Evolutionary conservation across 2,329 filamentous ascomycete species (phyloP).

Genomic region (Alternaria viburni): DNA sequence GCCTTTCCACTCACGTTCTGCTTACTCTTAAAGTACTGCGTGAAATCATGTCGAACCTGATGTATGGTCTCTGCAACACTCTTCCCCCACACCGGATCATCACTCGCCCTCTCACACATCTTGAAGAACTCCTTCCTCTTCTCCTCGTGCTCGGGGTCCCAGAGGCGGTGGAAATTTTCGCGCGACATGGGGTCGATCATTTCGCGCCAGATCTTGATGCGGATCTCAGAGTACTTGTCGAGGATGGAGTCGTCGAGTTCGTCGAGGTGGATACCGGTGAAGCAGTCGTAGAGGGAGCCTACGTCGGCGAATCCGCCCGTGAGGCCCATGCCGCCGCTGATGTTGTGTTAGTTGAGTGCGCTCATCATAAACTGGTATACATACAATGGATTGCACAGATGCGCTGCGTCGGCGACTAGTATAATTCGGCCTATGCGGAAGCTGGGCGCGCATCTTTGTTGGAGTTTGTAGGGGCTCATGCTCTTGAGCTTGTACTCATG

Average conservation of each 20-base stretch:
- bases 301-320: conserved; percentile 70
- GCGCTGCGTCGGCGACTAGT: conserved; percentile 67
- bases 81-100: conserved; percentile 40
- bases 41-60: conserved; percentile 43
- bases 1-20: conserved; percentile 8
- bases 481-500: conserved; percentile 63
- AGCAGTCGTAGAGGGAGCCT: conserved; percentile 66
- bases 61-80: conserved; percentile 33
- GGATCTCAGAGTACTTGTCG: conserved; percentile 43
- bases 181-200: conserved; percentile 48
- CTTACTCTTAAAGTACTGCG: conserved; percentile 45
- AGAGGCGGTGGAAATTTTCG: conserved; percentile 50
- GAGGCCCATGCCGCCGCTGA: conserved; percentile 64
- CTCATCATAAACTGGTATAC: not conserved
- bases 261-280: conserved; percentile 49
- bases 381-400: conserved; percentile 61
- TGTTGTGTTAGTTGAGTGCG: conserved; percentile 1
- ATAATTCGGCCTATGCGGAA: conserved; percentile 65
- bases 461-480: conserved; percentile 66
- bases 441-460: conserved; percentile 64
- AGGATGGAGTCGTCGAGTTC: conserved; percentile 44
- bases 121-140: conserved; percentile 44
- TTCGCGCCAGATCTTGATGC: conserved; percentile 43
- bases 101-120: conserved; percentile 37
- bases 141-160: conserved; percentile 34